Percentiles rank a stretch among this genome's conserved stretches.
Evolutionary conservation across 2,329 filamentous ascomycete species (phyloP).

Genomic region (Colletotrichum endophyticum): DNA sequence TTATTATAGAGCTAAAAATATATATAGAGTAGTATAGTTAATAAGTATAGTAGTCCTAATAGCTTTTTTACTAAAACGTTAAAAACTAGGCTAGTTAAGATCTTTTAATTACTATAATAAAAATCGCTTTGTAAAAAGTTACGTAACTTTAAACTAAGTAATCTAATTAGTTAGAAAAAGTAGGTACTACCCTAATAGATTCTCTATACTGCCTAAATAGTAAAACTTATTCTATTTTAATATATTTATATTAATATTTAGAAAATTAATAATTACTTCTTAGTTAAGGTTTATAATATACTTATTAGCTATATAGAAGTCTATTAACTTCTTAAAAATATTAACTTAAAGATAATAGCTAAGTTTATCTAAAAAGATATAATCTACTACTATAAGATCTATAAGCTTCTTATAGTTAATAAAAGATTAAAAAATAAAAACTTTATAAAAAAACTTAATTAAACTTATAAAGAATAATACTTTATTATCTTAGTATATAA

Average conservation of each 20-base stretch:
- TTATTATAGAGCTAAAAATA: too few species aligned
- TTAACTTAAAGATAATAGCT: background rate
- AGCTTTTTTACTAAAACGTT: too few species aligned
- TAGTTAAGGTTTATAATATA: background rate
- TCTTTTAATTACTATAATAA: background rate
- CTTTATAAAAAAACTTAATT: background rate
- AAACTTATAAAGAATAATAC: background rate
- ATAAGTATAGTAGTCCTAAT: too few species aligned
- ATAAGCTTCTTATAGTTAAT: background rate
- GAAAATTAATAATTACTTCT: background rate
- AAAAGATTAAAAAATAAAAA: background rate
- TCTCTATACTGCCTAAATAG: too few species aligned
- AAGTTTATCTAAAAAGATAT: background rate
- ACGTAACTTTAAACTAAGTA: too few species aligned
- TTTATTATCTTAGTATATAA: background rate
- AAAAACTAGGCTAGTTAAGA: too few species aligned
- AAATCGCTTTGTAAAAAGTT: too few species aligned
- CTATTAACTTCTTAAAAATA: background rate
- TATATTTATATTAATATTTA: background rate
- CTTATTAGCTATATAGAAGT: background rate
- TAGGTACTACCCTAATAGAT: too few species aligned
- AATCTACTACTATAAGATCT: background rate
- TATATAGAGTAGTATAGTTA: background rate
- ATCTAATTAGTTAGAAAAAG: too few species aligned
- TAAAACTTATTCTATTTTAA: background rate